Evolutionary conservation across 2,329 filamentous ascomycete species (phyloP), one percentile per base, ranked within the genome.

Genomic region (Teratosphaeria destructans): DNA sequence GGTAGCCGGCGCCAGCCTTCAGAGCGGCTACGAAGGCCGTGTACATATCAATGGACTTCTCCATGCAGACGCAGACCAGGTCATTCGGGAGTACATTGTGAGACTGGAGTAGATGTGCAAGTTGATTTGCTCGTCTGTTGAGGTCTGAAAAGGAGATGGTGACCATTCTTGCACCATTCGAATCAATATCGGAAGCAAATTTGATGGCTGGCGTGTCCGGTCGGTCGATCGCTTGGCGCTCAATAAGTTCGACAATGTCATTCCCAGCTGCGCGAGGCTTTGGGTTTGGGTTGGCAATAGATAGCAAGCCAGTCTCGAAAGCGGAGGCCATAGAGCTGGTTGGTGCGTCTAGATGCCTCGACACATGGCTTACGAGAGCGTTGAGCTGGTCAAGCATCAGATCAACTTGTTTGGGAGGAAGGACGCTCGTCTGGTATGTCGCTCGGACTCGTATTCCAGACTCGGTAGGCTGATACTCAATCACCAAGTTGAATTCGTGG

Each of bases 1-100:
- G 74, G 68, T 95, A 94, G 7, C 85, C 89, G 66, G 85, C 86
- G 8, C 90, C 89, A 5, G 84, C 77, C 67, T 95, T 95, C 35
- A 90, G 72, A 26, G 86, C 81, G 1, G 84, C 90, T 34, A 96
- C 77, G 29, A 95, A 89, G 0, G 85, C 80, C 32, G 85, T 78
- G 68, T 95, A 95, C 0, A 95, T 75, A 29, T 84, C 72, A 1
- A 84, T 71, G 0, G 86, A 92, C 69, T 94, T 95, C 26, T 92
- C 83, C 82, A 95, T 86, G 54, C 87, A 78, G 53, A 95, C 82
- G 37, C 85, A 85, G n/a, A 95, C 77, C 10, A 89, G 74, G 16
- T 83, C 78, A 7, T 85, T 82, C 1, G 78, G 72, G 1, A 71
- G 62, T 0, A 81, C 75, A 0, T 81, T 80, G 1, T 74, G 69